These are phyloP conservation scores for Saitoella complicata DNA, from an alignment of 805 yeast genomes.

Conservation along the genomic window DNA sequence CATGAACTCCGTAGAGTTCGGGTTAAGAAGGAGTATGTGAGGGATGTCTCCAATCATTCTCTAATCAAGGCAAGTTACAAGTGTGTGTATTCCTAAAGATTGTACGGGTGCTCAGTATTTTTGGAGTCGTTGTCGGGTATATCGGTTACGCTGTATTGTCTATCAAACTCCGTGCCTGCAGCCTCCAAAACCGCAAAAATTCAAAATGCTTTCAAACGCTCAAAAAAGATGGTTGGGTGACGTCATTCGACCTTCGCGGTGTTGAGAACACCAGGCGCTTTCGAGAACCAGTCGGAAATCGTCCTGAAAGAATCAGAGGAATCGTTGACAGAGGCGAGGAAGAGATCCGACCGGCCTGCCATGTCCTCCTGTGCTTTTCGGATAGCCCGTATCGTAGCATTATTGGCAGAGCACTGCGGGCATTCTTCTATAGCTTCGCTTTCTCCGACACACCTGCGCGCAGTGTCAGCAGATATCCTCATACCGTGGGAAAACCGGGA, in stretches of 20 bases:
- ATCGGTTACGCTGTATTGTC: not conserved
- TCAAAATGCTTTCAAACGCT: not conserved
- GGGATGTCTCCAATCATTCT: too few species aligned
- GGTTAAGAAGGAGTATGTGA: not conserved
- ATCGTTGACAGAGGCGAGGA: conserved; percentile 37
- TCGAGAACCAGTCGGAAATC: conserved; percentile 49
- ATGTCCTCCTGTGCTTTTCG: conserved; percentile 44
- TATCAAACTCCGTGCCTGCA: not conserved
- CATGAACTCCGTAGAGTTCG: conserved; percentile 1
- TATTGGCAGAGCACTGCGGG: conserved; percentile 60
- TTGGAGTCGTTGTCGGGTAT: too few species aligned
- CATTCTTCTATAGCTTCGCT: conserved; percentile 27
- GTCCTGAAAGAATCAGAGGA: conserved; percentile 52
- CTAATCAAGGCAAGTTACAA: too few species aligned
- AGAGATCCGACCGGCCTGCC: conserved; percentile 46
- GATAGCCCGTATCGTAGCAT: conserved; percentile 46
- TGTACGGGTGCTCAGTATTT: too few species aligned
- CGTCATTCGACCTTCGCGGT: not conserved
- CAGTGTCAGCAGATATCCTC: not conserved
- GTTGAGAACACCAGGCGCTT: conserved; percentile 18
- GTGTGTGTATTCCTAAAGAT: too few species aligned
- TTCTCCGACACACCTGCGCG: not conserved
- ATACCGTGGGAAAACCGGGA: conserved; percentile 16
- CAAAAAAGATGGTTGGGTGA: not conserved
- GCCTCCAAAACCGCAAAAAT: not conserved